A percentile compares a stretch with the other conserved stretches of the same genome.
Conservation (phyloP, 805 yeast species). For the Sporopachydermia lactativora region DNA sequence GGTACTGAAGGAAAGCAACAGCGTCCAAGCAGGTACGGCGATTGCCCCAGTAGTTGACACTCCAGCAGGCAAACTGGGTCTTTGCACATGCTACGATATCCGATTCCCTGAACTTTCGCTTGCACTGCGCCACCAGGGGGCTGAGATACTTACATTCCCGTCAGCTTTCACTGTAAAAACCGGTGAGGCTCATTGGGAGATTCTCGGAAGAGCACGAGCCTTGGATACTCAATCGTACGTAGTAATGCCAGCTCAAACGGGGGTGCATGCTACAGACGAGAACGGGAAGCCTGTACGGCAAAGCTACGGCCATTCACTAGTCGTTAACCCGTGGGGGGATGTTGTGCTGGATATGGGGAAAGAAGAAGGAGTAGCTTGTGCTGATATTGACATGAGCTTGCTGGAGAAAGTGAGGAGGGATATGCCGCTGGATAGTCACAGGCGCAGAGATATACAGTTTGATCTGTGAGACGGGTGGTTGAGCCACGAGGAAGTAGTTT, state of each 20-base stretch:
- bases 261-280: constrained; percentile 44
- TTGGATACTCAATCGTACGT: constrained; percentile 81
- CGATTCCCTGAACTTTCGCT: constrained; percentile 75
- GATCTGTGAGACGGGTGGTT: constrained; percentile 21
- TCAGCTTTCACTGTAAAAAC: constrained; percentile 89
- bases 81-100: constrained; percentile 74
- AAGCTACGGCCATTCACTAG: constrained; percentile 78
- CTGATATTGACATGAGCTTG: constrained; percentile 46
- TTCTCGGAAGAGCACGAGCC: constrained; percentile 71
- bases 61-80: constrained; percentile 52
- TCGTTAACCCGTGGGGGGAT: constrained; percentile 89
- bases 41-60: constrained; percentile 41
- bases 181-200: constrained; percentile 84
- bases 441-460: constrained; percentile 43
- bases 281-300: constrained; percentile 31
- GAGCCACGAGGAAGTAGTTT: too few species aligned
- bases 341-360: constrained; percentile 36
- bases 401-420: constrained; percentile 40
- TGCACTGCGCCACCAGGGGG: constrained; percentile 51
- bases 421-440: constrained; percentile 70
- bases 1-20: constrained; percentile 55
- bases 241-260: constrained; percentile 80
- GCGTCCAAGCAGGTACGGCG: constrained; percentile 66
- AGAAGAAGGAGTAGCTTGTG: constrained; percentile 35
- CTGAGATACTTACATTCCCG: constrained; percentile 68